phyloP scores from a whole-genome alignment of 371 early-diverging fungal species.

The Rhizopus delemar region DNA sequence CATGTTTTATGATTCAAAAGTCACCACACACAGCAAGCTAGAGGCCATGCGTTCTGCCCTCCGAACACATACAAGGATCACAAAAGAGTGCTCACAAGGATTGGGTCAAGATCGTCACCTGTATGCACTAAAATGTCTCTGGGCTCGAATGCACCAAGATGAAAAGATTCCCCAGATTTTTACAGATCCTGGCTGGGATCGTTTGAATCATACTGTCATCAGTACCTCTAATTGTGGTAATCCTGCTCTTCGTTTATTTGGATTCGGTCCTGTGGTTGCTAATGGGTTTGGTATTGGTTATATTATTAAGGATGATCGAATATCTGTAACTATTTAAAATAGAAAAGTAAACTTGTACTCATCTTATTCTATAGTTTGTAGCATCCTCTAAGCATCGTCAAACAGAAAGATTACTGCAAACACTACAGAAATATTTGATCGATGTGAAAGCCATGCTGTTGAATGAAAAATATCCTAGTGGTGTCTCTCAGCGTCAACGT shows the following conservation, averaged over 20 bases:
- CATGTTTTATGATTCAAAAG: conserved; percentile 61
- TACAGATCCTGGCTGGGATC: conserved; percentile 62
- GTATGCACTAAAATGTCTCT: conserved; percentile 69
- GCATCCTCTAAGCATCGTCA: conserved; percentile 61
- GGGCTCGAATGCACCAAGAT: conserved; percentile 47
- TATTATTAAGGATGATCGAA: conserved; percentile 76
- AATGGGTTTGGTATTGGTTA: conserved; percentile 91
- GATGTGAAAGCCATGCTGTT: conserved; percentile 43
- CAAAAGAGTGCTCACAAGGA: conserved; percentile 72
- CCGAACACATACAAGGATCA: conserved; percentile 67
- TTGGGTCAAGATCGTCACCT: conserved; percentile 86
- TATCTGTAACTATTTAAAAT: conserved; percentile 46
- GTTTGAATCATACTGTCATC: conserved; percentile 71
- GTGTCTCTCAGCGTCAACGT: conserved; percentile 43
- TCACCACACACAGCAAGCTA: conserved; percentile 45
- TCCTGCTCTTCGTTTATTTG: conserved; percentile 80
- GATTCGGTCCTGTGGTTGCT: conserved; percentile 89
- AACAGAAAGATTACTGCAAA: conserved; percentile 51
- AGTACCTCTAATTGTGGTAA: conserved; percentile 90
- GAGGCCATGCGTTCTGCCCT: conserved; percentile 64
- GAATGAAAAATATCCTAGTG: conserved; percentile 49
- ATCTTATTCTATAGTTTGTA: conserved; percentile 34
- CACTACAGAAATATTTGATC: conserved; percentile 42
- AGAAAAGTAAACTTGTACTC: not conserved
- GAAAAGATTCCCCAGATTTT: conserved; percentile 70